Conservation (phyloP, 208 protist genomes). For the Leishmania martiniquensis region DNA sequence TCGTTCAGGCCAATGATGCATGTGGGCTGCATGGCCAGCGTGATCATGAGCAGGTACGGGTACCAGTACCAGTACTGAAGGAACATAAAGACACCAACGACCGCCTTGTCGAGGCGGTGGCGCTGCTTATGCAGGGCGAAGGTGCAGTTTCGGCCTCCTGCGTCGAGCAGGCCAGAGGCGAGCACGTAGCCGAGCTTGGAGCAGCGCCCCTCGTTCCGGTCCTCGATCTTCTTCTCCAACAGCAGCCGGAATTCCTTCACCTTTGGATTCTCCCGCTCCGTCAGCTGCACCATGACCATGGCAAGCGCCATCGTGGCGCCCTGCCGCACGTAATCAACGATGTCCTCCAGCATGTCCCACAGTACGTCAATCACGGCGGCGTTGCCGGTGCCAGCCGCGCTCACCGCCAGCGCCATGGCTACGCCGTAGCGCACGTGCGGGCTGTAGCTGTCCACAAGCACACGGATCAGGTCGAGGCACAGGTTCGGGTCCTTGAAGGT, state of each 20-base stretch:
- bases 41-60: conserved; percentile 97
- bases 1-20: conserved; percentile 98
- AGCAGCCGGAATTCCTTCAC: conserved; percentile 90
- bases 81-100: conserved; percentile 98
- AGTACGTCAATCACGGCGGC: conserved; percentile 95
- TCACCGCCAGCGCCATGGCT: conserved; percentile 97
- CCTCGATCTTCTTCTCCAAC: conserved; percentile 69
- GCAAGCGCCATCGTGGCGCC: conserved; percentile 96
- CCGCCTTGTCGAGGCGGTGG: conserved; percentile 94
- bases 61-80: conserved; percentile 99
- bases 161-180: conserved; percentile 97
- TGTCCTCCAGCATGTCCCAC: conserved; percentile 94
- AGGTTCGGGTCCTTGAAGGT: conserved; percentile 95
- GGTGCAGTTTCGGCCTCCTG: conserved; percentile 97
- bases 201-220: conserved; percentile 96
- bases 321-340: conserved; percentile 98
- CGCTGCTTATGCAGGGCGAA: conserved; percentile 95
- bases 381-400: conserved; percentile 96
- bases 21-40: conserved; percentile 96
- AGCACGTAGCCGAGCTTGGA: conserved; percentile 98
- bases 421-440: conserved; percentile 98
- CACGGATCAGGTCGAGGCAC: conserved; percentile 81
- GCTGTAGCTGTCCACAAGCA: conserved; percentile 97
- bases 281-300: conserved; percentile 97
- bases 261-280: conserved; percentile 86